Evolutionary conservation across 2,329 filamentous ascomycete species (phyloP).

Genomic region (Colletotrichum simmondsii): DNA sequence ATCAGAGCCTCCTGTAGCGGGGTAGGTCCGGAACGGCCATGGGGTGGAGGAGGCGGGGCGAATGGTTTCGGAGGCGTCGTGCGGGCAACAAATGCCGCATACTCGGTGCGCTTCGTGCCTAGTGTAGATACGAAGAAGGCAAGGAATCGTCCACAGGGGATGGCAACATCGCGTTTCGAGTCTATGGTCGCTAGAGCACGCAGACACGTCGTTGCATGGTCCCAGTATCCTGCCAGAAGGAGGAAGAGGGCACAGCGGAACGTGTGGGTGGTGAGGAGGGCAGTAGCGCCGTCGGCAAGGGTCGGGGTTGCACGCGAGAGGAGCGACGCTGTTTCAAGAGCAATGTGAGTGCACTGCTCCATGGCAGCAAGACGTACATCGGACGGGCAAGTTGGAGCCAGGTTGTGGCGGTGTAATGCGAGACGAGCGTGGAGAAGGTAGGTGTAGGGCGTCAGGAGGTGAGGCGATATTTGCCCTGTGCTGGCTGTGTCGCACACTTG

Average conservation of each 20-base stretch:
- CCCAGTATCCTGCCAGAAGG: slow-evolving; percentile 78
- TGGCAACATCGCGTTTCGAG: slow-evolving; percentile 76
- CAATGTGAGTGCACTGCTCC: slow-evolving; percentile 78
- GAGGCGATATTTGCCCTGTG: slow-evolving; percentile 75
- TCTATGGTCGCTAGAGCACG: slow-evolving; percentile 78
- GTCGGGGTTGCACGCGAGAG: slow-evolving; percentile 73
- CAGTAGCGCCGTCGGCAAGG: slow-evolving; percentile 75
- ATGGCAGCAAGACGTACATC: slow-evolving; percentile 78
- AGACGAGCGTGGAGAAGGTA: slow-evolving; percentile 87
- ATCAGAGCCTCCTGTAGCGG: slow-evolving; percentile 50
- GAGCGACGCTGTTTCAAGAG: slow-evolving; percentile 82
- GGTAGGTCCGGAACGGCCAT: slow-evolving; percentile 36
- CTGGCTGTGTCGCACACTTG: slow-evolving; percentile 76
- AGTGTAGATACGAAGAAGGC: slow-evolving; percentile 82
- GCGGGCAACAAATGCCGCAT: slow-evolving; percentile 49
- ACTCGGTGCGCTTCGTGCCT: slow-evolving; percentile 63
- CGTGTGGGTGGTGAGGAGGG: slow-evolving; percentile 83
- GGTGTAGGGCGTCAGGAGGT: slow-evolving; percentile 78
- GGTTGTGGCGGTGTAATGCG: slow-evolving; percentile 87
- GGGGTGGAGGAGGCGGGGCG: slow-evolving; percentile 39
- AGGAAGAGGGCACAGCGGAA: slow-evolving; percentile 89
- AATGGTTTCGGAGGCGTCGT: slow-evolving; percentile 45
- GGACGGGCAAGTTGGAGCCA: slow-evolving; percentile 76
- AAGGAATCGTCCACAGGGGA: slow-evolving; percentile 83
- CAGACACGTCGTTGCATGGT: slow-evolving; percentile 78